Conservation (phyloP, 2,329 filamentous ascomycete genomes). For the Kalmusia sp. region DNA sequence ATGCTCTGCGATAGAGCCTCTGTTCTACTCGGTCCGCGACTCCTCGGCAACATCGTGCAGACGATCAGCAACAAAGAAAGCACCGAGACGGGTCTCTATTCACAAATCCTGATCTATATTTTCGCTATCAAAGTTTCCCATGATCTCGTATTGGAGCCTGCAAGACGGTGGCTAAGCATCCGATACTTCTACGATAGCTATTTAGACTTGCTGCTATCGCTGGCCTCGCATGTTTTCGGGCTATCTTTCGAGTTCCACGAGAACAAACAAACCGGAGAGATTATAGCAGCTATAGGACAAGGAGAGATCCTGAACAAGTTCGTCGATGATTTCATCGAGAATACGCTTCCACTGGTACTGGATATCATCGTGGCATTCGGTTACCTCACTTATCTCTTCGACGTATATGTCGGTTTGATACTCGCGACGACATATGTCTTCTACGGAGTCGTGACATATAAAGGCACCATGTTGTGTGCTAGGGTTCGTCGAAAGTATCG, state of each 20-base stretch:
- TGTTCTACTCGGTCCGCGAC: constrained; percentile 75
- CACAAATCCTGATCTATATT: constrained; percentile 58
- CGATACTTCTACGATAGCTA: constrained; percentile 64
- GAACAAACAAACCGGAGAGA: constrained; percentile 59
- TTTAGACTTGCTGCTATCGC: constrained; percentile 62
- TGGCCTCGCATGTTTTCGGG: constrained; percentile 61
- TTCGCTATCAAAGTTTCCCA: constrained; percentile 46
- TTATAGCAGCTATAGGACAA: constrained; percentile 66
- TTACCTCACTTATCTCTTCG: constrained; percentile 67
- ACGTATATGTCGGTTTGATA: constrained; percentile 51
- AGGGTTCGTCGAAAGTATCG: neutral
- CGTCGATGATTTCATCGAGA: constrained; percentile 58
- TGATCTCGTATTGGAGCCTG: constrained; percentile 35
- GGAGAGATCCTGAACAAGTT: constrained; percentile 58
- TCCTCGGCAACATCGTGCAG: constrained; percentile 77
- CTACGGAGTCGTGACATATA: constrained; percentile 3
- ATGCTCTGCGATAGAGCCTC: constrained; percentile 71
- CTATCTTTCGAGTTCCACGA: constrained; percentile 70
- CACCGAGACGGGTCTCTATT: constrained; percentile 55
- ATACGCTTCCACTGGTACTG: constrained; percentile 58
- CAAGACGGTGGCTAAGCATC: constrained; percentile 57
- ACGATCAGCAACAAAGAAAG: constrained; percentile 59
- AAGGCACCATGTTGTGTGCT: neutral
- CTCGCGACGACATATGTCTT: constrained; percentile 8
- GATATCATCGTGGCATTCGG: constrained; percentile 61